Base-by-base conservation (phyloP, 2,329 filamentous ascomycete genomes). In the Fusarium nelsonii region DNA sequence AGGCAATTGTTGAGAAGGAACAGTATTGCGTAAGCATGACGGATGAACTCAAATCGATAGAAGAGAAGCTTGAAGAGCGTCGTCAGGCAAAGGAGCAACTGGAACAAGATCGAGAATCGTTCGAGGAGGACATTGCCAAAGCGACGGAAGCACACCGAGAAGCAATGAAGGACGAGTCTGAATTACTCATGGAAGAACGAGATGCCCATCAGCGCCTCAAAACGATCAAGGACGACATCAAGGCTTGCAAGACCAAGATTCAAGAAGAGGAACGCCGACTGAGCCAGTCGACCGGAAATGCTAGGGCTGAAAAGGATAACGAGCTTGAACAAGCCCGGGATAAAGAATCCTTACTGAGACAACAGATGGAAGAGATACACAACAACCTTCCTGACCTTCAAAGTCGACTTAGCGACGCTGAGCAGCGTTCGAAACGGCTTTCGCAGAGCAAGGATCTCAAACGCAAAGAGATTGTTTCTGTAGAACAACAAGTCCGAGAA, bases 211-310 rank as follows among this genome's bases (percentile, higher is more conserved):
- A 81, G 16, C 85, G 85, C 46, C 79, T 94, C 10, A 88, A 85
- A 61, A 79, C 78, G 15, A 85, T 86, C 36, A 81, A 85, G 30
- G 76, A 79, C 4, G 82, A 83, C 20, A 83, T 86, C 26, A 79
- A 78, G 52, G 76, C 81, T 0, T 80, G 82, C 37, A 79, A 87
- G 62, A 71, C 65, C 3, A 84, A 84, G 46, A 88, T 90, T 50
- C 73, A 76, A 4, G 81, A 84, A 6, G 90, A 92, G 75, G 82
- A 87, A 69, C 77, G 81, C 48, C 88, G 90, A 6, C 84, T 97
- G 9, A 84, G 87, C 43, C 86, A 89, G 44, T 85, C 88, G 4
- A 90, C 91, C 71, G 92, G 93, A 37, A 91, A 91, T 28, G 87
- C 87, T 26, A 88, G 92, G 73, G 83, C 87, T 10, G 82, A 85